Percentiles rank a stretch among this genome's conserved stretches.
Evolutionary conservation across 768 basidiomycete genomes (phyloP).

Genomic region (Amanita polypyramis): DNA sequence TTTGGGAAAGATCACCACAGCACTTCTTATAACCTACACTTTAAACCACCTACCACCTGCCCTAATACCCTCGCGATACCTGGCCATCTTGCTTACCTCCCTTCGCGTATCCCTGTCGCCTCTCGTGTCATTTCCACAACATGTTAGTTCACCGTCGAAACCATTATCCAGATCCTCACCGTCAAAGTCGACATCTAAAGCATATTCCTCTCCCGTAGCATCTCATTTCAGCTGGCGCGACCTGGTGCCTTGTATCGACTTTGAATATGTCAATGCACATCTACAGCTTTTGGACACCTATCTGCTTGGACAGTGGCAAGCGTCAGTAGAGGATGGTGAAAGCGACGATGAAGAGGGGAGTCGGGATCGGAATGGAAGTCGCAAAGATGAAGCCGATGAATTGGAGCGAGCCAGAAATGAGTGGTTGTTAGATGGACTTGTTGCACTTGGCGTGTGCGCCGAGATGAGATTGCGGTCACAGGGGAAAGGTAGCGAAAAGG

Average conservation of each 20-base stretch:
- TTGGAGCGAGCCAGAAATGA: constrained; percentile 28
- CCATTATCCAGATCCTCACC: constrained; percentile 19
- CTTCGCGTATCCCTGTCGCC: constrained; percentile 21
- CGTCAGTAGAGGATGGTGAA: constrained; percentile 7
- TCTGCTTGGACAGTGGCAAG: constrained; percentile 47
- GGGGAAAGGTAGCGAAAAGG: constrained; percentile 17
- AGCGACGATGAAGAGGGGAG: constrained; percentile 8
- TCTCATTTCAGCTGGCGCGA: constrained; percentile 23
- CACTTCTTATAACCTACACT: constrained; percentile 41
- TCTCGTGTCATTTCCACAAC: constrained; percentile 9
- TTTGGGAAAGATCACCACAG: constrained; percentile 34
- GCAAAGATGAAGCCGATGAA: constrained; percentile 6
- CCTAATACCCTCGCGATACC: constrained; percentile 23
- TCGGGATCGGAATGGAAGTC: background rate
- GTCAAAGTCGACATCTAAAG: background rate
- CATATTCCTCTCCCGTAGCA: constrained; percentile 9
- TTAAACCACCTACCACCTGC: constrained; percentile 40
- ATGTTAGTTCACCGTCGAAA: constrained; percentile 21
- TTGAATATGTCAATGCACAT: constrained; percentile 40
- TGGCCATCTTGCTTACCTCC: constrained; percentile 24
- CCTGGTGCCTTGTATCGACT: constrained; percentile 15
- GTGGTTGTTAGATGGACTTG: constrained; percentile 37
- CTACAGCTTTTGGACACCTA: constrained; percentile 53
- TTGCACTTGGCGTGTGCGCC: constrained; percentile 40
- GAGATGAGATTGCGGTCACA: constrained; percentile 21